phyloP scores from a whole-genome alignment of 2,329 filamentous ascomycete genomes.

The Parastagonospora avenae region DNA sequence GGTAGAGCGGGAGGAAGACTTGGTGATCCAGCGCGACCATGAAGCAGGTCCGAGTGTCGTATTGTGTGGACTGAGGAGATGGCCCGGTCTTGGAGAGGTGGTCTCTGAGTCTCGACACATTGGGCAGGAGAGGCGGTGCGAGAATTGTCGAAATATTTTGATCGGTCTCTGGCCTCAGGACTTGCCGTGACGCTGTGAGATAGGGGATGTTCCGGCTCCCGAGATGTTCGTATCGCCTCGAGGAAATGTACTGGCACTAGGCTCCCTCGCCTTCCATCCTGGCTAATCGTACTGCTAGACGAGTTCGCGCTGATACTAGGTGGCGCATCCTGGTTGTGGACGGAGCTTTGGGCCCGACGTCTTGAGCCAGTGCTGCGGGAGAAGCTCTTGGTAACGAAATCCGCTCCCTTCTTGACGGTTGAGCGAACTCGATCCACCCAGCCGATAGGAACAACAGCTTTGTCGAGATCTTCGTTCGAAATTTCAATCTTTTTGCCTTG shows the following conservation, averaged over 20 bases:
- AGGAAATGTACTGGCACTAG: constrained; percentile 64
- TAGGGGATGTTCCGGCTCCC: constrained; percentile 70
- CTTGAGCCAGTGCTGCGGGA: constrained; percentile 51
- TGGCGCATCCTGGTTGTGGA: constrained; percentile 59
- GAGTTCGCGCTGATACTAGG: constrained; percentile 59
- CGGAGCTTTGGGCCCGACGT: constrained; percentile 60
- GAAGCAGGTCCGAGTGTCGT: constrained; percentile 46
- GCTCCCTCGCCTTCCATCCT: constrained; percentile 61
- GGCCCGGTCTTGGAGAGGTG: constrained; percentile 45
- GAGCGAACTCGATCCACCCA: constrained; percentile 85
- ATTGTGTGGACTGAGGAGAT: constrained; percentile 55
- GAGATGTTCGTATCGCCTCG: constrained; percentile 55
- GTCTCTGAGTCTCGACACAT: constrained; percentile 31
- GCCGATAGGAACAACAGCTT: constrained; percentile 86
- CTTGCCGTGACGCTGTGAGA: constrained; percentile 75
- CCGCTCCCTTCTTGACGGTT: constrained; percentile 59
- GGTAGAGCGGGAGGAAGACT: constrained; percentile 51
- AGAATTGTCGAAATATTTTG: constrained; percentile 45
- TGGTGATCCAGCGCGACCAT: constrained; percentile 42
- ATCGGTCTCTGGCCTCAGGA: constrained; percentile 58
- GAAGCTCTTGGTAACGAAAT: constrained; percentile 34
- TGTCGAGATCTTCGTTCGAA: constrained; percentile 87
- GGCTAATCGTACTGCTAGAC: constrained; percentile 61
- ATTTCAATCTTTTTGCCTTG: constrained; percentile 89
- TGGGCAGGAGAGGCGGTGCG: constrained; percentile 49